phyloP scores from a whole-genome alignment of 805 yeast species.

The Saccharomycodes ludwigii region DNA sequence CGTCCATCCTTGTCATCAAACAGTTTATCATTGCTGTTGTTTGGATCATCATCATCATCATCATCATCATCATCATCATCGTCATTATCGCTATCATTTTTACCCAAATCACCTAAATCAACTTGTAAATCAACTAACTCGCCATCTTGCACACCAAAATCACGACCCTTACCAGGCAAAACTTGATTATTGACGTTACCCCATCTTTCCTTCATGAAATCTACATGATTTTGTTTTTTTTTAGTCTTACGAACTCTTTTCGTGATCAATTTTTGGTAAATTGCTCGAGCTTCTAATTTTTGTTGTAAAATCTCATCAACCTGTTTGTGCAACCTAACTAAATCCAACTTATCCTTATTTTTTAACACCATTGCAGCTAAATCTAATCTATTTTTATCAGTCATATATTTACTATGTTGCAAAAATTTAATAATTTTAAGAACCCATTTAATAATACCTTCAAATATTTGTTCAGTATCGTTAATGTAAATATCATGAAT shows the following conservation, averaged over 20 bases:
- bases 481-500: constrained; percentile 72
- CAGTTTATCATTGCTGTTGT: constrained; percentile 6
- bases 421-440: constrained; percentile 51
- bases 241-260: constrained; percentile 13
- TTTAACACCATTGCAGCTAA: constrained; percentile 26
- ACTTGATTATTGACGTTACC: constrained; percentile 30
- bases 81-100: constrained; percentile 6
- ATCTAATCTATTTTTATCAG: constrained; percentile 32
- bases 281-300: constrained; percentile 24
- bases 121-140: constrained; percentile 33
- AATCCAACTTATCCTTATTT: constrained; percentile 14
- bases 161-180: constrained; percentile 28
- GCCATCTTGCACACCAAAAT: constrained; percentile 37
- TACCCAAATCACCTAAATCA: constrained; percentile 12
- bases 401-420: constrained; percentile 41
- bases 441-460: constrained; percentile 63
- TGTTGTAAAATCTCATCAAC: constrained; percentile 26
- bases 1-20: no score
- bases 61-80: constrained; percentile 6
- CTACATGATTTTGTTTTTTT: constrained; percentile 13
- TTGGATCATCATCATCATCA: constrained; percentile 15
- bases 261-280: constrained; percentile 19
- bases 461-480: constrained; percentile 62
- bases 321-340: constrained; percentile 24
- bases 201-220: constrained; percentile 29